phyloP scores from a whole-genome alignment of 78 protist genomes.

The Reticulomyxa filosa region DNA sequence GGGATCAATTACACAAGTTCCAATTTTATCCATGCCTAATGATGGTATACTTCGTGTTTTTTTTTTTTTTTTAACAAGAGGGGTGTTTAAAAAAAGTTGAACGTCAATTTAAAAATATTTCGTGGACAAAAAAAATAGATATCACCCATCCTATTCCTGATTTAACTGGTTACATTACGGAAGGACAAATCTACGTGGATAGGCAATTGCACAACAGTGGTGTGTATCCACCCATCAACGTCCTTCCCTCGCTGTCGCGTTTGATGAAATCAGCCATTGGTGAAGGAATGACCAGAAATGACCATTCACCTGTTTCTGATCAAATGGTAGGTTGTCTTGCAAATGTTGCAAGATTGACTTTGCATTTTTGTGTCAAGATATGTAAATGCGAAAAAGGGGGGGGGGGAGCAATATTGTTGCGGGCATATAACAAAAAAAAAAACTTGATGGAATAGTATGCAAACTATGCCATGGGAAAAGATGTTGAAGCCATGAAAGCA shows the following conservation, averaged over 20 bases:
- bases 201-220: constrained; percentile 76
- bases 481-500: constrained; percentile 63
- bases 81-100: too few species aligned
- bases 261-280: constrained; percentile 82
- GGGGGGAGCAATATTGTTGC: too few species aligned
- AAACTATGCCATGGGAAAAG: constrained; percentile 95
- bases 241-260: constrained; percentile 97
- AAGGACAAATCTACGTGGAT: constrained; percentile 98
- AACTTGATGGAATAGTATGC: constrained; percentile 84
- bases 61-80: too few species aligned
- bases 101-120: too few species aligned
- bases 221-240: constrained; percentile 95
- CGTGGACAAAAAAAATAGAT: too few species aligned
- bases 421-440: neutral
- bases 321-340: too few species aligned
- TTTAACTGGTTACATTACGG: constrained; percentile 98
- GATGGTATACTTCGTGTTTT: too few species aligned
- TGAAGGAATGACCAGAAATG: constrained; percentile 85
- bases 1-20: constrained; percentile 99
- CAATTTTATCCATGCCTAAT: constrained; percentile 96
- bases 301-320: constrained; percentile 91
- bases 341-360: too few species aligned
- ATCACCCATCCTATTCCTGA: constrained; percentile 99
- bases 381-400: too few species aligned
- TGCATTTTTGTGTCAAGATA: too few species aligned